A percentile compares a stretch with the other conserved stretches of the same genome.
These are phyloP conservation scores for Aspergillus sclerotialis DNA, from an alignment of 2,329 filamentous ascomycete species.

Conservation along the genomic window DNA sequence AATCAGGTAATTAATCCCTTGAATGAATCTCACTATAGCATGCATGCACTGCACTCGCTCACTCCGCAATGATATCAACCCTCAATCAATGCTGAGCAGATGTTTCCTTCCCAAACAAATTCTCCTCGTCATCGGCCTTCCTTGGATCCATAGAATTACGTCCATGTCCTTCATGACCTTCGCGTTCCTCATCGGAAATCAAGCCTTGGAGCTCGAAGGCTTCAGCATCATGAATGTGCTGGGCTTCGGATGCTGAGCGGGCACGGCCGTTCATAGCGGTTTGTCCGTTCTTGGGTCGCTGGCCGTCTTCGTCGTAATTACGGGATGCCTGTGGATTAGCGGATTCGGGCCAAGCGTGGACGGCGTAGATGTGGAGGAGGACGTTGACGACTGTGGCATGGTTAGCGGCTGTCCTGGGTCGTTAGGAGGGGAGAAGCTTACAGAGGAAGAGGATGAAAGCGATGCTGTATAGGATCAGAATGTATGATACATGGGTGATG, in stretches of 20 bases:
- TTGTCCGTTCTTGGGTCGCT: conserved; percentile 10
- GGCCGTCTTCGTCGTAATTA: conserved; percentile 9
- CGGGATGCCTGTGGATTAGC: conserved; percentile 10
- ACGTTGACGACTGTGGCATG: conserved; percentile 62
- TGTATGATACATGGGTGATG: conserved; percentile 84
- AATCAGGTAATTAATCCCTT: no score
- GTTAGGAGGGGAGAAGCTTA: conserved; percentile 33
- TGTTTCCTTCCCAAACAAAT: conserved; percentile 12
- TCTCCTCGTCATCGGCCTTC: conserved; percentile 26
- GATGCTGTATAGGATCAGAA: conserved; percentile 84
- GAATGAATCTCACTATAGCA: no score
- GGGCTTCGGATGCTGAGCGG: conserved; percentile 27
- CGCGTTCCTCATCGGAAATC: conserved; percentile 78
- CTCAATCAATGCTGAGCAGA: no score
- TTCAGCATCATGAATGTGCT: conserved; percentile 69
- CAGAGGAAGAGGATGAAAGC: conserved; percentile 86
- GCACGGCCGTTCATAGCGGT: conserved; percentile 38
- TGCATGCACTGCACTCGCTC: no score
- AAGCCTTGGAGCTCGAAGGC: conserved; percentile 91
- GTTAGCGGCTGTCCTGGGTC: conserved; percentile 4
- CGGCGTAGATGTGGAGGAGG: conserved; percentile 76
- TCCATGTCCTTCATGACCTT: conserved; percentile 22
- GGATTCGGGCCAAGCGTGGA: conserved; percentile 45
- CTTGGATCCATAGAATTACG: conserved; percentile 15
- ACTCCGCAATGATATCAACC: no score